Base-by-base conservation (phyloP, 805 yeast species). In the Lipomyces spencermartinsiae region DNA sequence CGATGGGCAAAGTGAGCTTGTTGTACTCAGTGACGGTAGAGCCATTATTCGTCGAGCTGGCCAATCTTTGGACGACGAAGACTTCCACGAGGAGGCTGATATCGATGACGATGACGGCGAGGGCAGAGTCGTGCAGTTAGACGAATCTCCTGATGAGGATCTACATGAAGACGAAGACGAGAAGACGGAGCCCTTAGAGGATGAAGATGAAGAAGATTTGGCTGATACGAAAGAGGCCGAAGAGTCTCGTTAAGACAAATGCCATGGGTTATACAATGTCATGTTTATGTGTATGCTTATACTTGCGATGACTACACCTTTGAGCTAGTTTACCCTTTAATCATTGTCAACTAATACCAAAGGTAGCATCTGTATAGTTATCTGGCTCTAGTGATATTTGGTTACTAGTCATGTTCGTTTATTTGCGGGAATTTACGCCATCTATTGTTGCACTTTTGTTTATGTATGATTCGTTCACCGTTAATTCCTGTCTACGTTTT, bases 131-230 rank as follows among this genome's bases (percentile, higher is more conserved):
- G 64, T 33, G 34, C 54, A 65, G 35, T 29, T 58, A 56, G 68
- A 56, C 9, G 64, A 61, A 31, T 61, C 61, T 31, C 61, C 68
- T 37, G 74, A 72, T 29, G 63, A 64, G 51, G 72, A 63, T 39
- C 39, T 63, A 35, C 73, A 70, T 51, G 70, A 66, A 9, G 67
- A 34, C 22, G 73, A 62, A 2, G 39, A 63, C 4, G 72, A 65
- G 39, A 64, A 70, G 49, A 37, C 61, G 4, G 75, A 64, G 12
- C 25, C 49, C 22, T 43, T 43, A 55, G 74, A 70, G 53, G 60
- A 54, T 25, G 68, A 63, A 22, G 73, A 59, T 33, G 70, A 63
- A 4, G 70, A 60, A 9, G 63, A 31, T 33, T 19, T 34, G 16
- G 62, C 22, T 33, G 69, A 64, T 14, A n/a, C 66, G 25, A 57